Evolutionary conservation across 202 grass and related monocot genomes (phyloP), one percentile per base, ranked within the genome.

Genomic region (Schoenoplectus tabernaemontani): DNA sequence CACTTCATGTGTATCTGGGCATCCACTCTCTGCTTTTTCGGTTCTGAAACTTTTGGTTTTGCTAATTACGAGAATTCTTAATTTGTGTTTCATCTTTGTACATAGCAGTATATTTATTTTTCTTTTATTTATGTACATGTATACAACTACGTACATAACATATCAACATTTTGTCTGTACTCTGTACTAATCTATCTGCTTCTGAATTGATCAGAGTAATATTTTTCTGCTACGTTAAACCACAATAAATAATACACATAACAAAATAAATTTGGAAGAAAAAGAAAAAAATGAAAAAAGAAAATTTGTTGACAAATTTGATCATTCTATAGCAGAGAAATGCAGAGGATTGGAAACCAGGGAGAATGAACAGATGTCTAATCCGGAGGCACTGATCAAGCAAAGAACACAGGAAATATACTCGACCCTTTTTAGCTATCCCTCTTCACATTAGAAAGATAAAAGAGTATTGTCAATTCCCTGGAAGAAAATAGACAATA

Each of bases 371-470:
- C 6, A 44, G 10, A 60, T 44, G 76, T 42, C 59, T 32, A 80
- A 64, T 80, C 57, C 38, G 38, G 41, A 38, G 34, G 4, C 56
- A 60, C 38, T 60, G 12, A 76, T 60, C 30, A 76, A 60, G 34
- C 54, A 42, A 42, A 78, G 6, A 37, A 61, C 54, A 51, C 56
- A 54, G 54, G 59, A 64, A 80, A 47, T 64, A 64, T 64, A 63
- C 57, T 33, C 22, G 28, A 79, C 77, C 37, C 59, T 46, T 79
- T 64, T 64, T n/a, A 20, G 57, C 7, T 62, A 47, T 2, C 57
- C 58, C 16, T 30, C 20, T 80, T 80, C 77, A 80, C 77, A 80
- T 80, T 80, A 11, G 59, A 64, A 80, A 64, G 39, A 67, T n/a
- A 61, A 32, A 11, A 61, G 59, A 41, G 10, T 53, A 74, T 34